These are phyloP conservation scores for Boletus sp. DNA, from an alignment of 768 basidiomycete species.

Conservation along the genomic window DNA sequence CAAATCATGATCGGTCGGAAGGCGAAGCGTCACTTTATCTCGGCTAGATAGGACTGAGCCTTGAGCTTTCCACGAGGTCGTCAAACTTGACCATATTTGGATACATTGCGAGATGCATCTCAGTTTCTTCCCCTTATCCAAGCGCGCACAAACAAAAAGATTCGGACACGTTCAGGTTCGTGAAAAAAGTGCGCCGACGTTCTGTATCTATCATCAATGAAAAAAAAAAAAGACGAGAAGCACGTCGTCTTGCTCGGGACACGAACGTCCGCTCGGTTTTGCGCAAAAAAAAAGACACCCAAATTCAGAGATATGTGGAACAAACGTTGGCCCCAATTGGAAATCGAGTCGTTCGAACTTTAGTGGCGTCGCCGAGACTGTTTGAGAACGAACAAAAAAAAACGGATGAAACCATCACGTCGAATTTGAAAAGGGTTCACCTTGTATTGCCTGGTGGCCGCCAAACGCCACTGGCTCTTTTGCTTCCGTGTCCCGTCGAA, in stretches of 20 bases:
- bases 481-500: not conserved
- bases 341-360: too few relatives aligned
- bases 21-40: constrained; percentile 12
- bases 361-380: not conserved
- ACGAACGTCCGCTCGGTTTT: too few relatives aligned
- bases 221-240: too few relatives aligned
- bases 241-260: too few relatives aligned
- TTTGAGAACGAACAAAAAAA: not conserved
- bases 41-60: constrained; percentile 28
- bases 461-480: too few relatives aligned
- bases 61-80: constrained; percentile 32
- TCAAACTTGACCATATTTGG: constrained; percentile 20
- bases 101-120: constrained; percentile 20
- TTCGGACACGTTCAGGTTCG: constrained; percentile 23
- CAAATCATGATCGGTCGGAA: not conserved
- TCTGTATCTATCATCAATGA: not conserved
- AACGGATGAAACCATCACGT: not conserved
- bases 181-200: not conserved
- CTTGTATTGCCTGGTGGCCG: constrained; percentile 1
- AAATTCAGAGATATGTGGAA: too few relatives aligned
- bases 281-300: too few relatives aligned
- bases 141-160: not conserved
- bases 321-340: not conserved
- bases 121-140: constrained; percentile 1
- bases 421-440: constrained; percentile 29